phyloP scores from a whole-genome alignment of 441 rosid species.

The Jatropha multifida region DNA sequence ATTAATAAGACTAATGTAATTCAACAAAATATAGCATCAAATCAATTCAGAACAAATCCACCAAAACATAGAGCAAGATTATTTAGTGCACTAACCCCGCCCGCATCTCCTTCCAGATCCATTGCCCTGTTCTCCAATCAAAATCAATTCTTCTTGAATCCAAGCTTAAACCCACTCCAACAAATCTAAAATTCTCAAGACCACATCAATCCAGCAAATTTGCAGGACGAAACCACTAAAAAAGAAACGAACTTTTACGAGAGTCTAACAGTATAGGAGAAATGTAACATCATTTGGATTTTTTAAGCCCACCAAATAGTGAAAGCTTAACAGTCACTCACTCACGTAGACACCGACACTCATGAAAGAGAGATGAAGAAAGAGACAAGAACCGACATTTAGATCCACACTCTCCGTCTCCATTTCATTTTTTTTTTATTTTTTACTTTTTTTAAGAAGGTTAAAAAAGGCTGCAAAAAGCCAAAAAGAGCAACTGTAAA shows the following conservation, averaged over 20 bases:
- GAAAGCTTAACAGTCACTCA: conserved; percentile 15
- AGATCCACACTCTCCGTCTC: conserved; percentile 21
- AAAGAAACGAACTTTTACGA: not conserved
- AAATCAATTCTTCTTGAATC: not conserved
- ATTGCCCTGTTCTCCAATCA: conserved; percentile 18
- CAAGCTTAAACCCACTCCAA: not conserved
- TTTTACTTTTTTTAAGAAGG: not conserved
- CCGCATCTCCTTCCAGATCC: conserved; percentile 26
- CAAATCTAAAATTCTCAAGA: not conserved
- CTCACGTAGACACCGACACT: conserved; percentile 21
- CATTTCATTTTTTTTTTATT: not conserved
- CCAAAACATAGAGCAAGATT: not conserved
- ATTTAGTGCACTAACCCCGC: conserved; percentile 17
- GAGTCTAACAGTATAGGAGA: not conserved
- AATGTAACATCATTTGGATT: conserved; percentile 17
- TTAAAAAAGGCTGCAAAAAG: conserved; percentile 1
- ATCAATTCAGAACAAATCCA: conserved; percentile 3
- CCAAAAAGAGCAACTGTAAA: not conserved
- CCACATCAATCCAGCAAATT: not conserved
- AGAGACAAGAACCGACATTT: conserved; percentile 12
- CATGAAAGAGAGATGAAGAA: not conserved
- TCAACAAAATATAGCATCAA: not conserved
- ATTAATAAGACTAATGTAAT: not conserved
- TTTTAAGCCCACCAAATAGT: not conserved
- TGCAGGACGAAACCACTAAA: not conserved